A percentile compares a stretch with the other conserved stretches of the same genome.
Evolutionary conservation across 176 grass and related monocot species (phyloP).

Genomic region (Carex scoparia): DNA sequence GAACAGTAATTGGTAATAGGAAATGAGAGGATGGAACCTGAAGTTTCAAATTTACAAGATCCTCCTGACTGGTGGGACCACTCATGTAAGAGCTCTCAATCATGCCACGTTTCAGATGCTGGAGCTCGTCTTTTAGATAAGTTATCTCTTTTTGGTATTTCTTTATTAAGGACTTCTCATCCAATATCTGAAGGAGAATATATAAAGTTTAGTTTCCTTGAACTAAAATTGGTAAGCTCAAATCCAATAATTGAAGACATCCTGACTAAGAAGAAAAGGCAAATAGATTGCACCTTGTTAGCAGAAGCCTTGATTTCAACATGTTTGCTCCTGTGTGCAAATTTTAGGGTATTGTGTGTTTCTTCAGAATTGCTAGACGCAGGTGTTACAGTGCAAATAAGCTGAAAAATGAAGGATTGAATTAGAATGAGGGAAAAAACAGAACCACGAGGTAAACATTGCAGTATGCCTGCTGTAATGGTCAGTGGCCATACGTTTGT

Average conservation of each 20-base stretch:
- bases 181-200: slow-evolving; percentile 73
- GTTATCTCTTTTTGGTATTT: slow-evolving; percentile 98
- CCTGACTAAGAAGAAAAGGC: slow-evolving; percentile 20
- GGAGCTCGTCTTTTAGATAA: slow-evolving; percentile 88
- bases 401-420: slow-evolving; percentile 32
- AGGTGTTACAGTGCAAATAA: slow-evolving; percentile 97
- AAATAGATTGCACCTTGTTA: slow-evolving; percentile 59
- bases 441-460: slow-evolving; percentile 27
- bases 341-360: slow-evolving; percentile 98
- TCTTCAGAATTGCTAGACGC: slow-evolving; percentile 96
- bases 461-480: not conserved
- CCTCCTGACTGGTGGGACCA: slow-evolving; percentile 62
- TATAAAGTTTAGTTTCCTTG: not conserved
- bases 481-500: not conserved
- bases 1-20: not conserved
- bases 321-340: slow-evolving; percentile 92
- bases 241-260: not conserved
- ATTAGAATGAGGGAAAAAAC: not conserved
- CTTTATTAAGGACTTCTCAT: slow-evolving; percentile 99
- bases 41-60: slow-evolving; percentile 97
- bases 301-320: slow-evolving; percentile 97
- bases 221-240: not conserved
- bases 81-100: slow-evolving; percentile 57
- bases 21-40: slow-evolving; percentile 58
- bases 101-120: slow-evolving; percentile 85